Base-by-base conservation (phyloP, 345 rosid species). In the Kandelia obovata region DNA sequence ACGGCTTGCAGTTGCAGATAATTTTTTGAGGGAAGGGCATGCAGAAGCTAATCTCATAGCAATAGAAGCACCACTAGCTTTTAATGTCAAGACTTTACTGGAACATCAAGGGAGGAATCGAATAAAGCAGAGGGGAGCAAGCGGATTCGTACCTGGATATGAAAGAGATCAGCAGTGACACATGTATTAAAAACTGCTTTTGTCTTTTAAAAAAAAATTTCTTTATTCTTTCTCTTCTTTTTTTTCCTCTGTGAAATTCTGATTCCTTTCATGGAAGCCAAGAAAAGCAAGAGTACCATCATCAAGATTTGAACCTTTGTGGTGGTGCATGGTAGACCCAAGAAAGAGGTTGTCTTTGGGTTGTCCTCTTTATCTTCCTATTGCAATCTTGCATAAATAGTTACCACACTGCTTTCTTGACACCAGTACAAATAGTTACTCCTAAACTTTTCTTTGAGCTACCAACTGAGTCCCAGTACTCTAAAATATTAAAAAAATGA, bases 201-300 rank as follows among this genome's bases (percentile, higher is more conserved):
- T 62, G 65, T 67, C 72, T 59, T 49, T 8, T n/a, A n/a, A 9
- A 9, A 17, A 67, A 70, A 61, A 53, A 69, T 77, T 61, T 65
- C 79, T 78, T 82, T 76, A 64, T 78, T 65, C 79, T 39, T 66
- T 72, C 49, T 4, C 23, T 10, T 10, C 28, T 16, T 61, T 34
- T 62, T 64, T 64, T 65, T 61, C 58, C 56, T 19, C 31, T 63
- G 15, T 9, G 21, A 71, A 71, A 73, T 68, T 78, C 85, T 56
- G 84, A 85, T 88, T 82, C 92, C 65, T 84, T 81, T 63, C 87
- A 82, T 81, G 68, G 77, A 27, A 28, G 43, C 17, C 75, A 85
- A 88, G 88, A 61, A 70, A 87, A 77, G 84, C 61, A 64, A 43
- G 72, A 73, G 82, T 71, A 69, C 70, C 65, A 47, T 23, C 58